A percentile compares a stretch with the other conserved stretches of the same genome.
These are phyloP conservation scores for Xerocomellus intermedius DNA, from an alignment of 768 basidiomycete species.

Conservation along the genomic window DNA sequence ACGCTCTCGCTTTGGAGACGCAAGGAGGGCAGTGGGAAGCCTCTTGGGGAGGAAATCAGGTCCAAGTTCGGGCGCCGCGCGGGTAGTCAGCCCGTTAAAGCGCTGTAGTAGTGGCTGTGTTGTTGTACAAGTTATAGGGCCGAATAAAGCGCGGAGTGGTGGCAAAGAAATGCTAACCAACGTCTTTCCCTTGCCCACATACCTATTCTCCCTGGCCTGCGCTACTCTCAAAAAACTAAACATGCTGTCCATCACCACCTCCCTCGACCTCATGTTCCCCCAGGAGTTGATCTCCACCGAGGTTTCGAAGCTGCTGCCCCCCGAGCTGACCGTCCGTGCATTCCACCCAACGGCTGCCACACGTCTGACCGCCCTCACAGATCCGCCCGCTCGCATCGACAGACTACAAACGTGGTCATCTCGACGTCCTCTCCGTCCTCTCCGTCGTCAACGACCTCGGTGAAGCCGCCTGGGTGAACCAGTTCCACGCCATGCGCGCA, in stretches of 20 bases:
- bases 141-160: not conserved
- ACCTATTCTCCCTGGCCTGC: constrained; percentile 2
- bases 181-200: not conserved
- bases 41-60: constrained; percentile 19
- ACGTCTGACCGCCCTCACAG: constrained; percentile 40
- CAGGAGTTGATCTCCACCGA: constrained; percentile 66
- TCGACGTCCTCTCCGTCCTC: constrained; percentile 74
- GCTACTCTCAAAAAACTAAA: not conserved
- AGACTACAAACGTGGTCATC: constrained; percentile 81
- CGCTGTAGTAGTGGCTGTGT: constrained; percentile 18
- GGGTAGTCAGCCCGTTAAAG: too few species aligned
- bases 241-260: constrained; percentile 34
- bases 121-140: not conserved
- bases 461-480: constrained; percentile 62
- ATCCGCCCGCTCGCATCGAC: constrained; percentile 86
- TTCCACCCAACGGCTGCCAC: not conserved
- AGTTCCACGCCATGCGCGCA: constrained; percentile 62
- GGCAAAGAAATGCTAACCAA: not conserved
- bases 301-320: constrained; percentile 56
- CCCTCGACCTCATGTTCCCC: constrained; percentile 80
- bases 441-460: constrained; percentile 69
- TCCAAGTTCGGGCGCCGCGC: constrained; percentile 25
- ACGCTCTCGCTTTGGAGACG: constrained; percentile 52
- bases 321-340: constrained; percentile 36
- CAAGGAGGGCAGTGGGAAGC: constrained; percentile 26